Conservation (phyloP, 1,284 basidiomycete species). For the Cryptococcus sp. region DNA sequence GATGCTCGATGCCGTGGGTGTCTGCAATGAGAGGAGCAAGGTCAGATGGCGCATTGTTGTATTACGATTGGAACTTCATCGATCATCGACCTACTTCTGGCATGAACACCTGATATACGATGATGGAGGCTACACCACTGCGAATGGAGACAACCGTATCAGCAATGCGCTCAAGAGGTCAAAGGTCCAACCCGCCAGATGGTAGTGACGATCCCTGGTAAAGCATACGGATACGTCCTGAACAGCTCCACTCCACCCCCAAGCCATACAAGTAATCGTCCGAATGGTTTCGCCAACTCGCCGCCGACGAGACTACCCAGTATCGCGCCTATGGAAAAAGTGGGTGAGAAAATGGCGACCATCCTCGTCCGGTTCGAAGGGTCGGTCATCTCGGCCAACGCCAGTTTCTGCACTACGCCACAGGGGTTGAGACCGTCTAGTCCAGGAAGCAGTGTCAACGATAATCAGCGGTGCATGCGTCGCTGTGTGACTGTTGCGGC, state of each 20-base stretch:
- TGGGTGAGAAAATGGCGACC: slow-evolving; percentile 29
- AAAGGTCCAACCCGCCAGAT: slow-evolving; percentile 11
- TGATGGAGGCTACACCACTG: too few species aligned
- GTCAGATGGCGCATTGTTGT: too few species aligned
- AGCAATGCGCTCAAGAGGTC: too few species aligned
- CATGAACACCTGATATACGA: too few species aligned
- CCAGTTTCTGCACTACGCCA: not conserved
- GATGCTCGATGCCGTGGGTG: too few species aligned
- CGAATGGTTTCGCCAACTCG: slow-evolving; percentile 28
- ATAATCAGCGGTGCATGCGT: not conserved
- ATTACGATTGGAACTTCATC: too few species aligned
- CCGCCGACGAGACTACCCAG: slow-evolving; percentile 32
- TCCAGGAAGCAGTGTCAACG: not conserved
- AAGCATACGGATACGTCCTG: slow-evolving; percentile 24
- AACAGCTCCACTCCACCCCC: slow-evolving; percentile 25
- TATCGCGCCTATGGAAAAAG: slow-evolving; percentile 21
- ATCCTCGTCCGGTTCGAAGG: slow-evolving; percentile 25
- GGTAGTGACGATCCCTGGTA: slow-evolving; percentile 22
- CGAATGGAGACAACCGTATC: too few species aligned
- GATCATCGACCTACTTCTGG: too few species aligned
- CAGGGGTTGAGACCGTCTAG: slow-evolving; percentile 14
- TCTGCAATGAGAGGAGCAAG: too few species aligned
- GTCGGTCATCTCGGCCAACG: slow-evolving; percentile 20
- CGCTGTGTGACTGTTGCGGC: too few species aligned
- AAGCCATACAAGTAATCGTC: slow-evolving; percentile 27